Evolutionary conservation across 1,139 yeast genomes (phyloP).

Genomic region (Lodderomyces pseudojiufengensis): DNA sequence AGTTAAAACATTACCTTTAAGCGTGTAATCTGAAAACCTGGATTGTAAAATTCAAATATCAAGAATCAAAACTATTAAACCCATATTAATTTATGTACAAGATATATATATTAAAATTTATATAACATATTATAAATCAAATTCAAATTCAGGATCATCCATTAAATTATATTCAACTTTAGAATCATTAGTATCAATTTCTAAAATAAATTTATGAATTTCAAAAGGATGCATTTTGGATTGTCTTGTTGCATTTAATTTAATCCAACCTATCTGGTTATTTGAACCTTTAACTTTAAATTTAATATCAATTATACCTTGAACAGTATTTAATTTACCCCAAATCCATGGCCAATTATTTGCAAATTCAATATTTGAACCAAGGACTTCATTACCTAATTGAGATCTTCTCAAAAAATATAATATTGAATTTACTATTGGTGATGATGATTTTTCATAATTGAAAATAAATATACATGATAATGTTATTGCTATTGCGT

Average conservation of each 20-base stretch:
- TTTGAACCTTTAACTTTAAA: constrained; percentile 70
- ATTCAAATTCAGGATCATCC: constrained; percentile 46
- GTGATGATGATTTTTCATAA: constrained; percentile 87
- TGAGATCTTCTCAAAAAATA: constrained; percentile 78
- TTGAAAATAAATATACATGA: constrained; percentile 75
- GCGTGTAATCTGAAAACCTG: too few relatives aligned
- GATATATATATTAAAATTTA: too few relatives aligned
- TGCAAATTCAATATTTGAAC: constrained; percentile 69
- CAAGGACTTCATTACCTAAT: constrained; percentile 62
- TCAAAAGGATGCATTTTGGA: constrained; percentile 54
- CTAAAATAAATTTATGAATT: constrained; percentile 58
- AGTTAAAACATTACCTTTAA: too few relatives aligned
- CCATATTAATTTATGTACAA: too few relatives aligned
- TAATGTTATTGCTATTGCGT: constrained; percentile 60
- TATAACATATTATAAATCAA: constrained; percentile 13
- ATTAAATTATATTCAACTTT: constrained; percentile 43
- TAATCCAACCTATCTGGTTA: constrained; percentile 44
- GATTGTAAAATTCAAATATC: too few relatives aligned
- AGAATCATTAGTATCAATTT: constrained; percentile 32
- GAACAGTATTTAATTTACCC: constrained; percentile 80
- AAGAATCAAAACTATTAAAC: too few relatives aligned
- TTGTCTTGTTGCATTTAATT: constrained; percentile 58
- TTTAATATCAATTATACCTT: constrained; percentile 71
- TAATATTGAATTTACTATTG: constrained; percentile 82
- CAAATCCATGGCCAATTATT: constrained; percentile 83